phyloP scores from a whole-genome alignment of 306 rosid genomes.

The Astragalus glycyphyllos region DNA sequence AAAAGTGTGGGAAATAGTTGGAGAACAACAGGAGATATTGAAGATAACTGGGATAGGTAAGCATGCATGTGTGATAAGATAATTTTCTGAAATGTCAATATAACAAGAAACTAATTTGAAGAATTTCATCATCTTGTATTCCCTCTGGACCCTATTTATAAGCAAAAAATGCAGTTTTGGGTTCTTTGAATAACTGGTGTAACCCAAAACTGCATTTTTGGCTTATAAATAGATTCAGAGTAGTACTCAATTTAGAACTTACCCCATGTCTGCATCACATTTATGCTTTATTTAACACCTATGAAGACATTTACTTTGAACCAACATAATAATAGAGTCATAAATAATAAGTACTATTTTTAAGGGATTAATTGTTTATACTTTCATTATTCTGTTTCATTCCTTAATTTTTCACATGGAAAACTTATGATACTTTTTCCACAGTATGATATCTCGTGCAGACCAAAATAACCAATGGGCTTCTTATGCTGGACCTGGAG shows the following conservation, averaged over 20 bases:
- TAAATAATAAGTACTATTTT: no score
- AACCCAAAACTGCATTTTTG: no score
- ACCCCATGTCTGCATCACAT: conserved; percentile 1
- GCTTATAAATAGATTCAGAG: no score
- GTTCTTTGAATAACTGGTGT: no score
- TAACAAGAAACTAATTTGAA: conserved; percentile 26
- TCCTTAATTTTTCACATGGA: conserved; percentile 22
- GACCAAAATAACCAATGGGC: conserved; percentile 80
- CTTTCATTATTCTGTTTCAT: conserved; percentile 5
- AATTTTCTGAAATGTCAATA: neutral
- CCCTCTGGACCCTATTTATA: no score
- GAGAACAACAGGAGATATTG: conserved; percentile 84
- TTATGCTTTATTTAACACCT: no score
- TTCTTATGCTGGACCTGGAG: conserved; percentile 79
- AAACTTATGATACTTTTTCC: conserved; percentile 19
- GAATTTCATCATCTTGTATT: conserved; percentile 4
- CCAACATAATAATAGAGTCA: no score
- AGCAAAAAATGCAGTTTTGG: no score
- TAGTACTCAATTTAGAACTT: conserved; percentile 15
- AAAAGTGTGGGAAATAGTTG: conserved; percentile 72
- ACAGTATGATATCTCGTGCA: conserved; percentile 66
- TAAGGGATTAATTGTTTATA: conserved; percentile 15
- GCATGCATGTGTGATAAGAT: conserved; percentile 1
- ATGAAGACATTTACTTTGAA: no score
- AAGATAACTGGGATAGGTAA: conserved; percentile 72